These are phyloP conservation scores for Sporothrix dimorphospora DNA, from an alignment of 2,329 filamentous ascomycete species.

Conservation along the genomic window DNA sequence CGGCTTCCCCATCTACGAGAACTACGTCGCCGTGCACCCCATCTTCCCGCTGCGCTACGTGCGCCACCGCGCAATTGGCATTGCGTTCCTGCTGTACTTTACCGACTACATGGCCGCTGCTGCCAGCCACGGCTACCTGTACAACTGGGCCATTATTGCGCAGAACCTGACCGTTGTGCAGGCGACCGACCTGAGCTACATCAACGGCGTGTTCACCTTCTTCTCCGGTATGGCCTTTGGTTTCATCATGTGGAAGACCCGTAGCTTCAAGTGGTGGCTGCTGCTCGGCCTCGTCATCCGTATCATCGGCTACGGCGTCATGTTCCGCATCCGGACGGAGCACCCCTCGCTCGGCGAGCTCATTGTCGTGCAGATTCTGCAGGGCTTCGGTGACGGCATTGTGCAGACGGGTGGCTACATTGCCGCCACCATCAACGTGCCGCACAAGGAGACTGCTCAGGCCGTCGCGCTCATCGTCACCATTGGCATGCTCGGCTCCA, in stretches of 20 bases:
- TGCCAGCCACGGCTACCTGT: conserved; percentile 29
- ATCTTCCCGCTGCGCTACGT: conserved; percentile 52
- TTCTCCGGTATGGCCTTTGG: conserved; percentile 29
- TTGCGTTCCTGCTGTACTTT: conserved; percentile 46
- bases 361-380: conserved; percentile 27
- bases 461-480: conserved; percentile 28
- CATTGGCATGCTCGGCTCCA: conserved; percentile 27
- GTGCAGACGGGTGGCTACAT: conserved; percentile 30
- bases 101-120: conserved; percentile 30
- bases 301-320: conserved; percentile 30
- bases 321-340: conserved; percentile 27
- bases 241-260: conserved; percentile 26
- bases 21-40: conserved; percentile 47
- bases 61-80: conserved; percentile 46
- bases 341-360: conserved; percentile 25
- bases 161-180: conserved; percentile 24
- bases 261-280: conserved; percentile 30
- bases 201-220: conserved; percentile 29
- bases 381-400: conserved; percentile 27
- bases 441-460: conserved; percentile 30
- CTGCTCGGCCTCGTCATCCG: conserved; percentile 29
- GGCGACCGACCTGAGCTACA: conserved; percentile 26
- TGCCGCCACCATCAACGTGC: conserved; percentile 27
- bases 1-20: conserved; percentile 52
- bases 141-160: conserved; percentile 29